These are phyloP conservation scores for Leccinum disarticulatum DNA, from an alignment of 768 basidiomycete species.

Conservation along the genomic window DNA sequence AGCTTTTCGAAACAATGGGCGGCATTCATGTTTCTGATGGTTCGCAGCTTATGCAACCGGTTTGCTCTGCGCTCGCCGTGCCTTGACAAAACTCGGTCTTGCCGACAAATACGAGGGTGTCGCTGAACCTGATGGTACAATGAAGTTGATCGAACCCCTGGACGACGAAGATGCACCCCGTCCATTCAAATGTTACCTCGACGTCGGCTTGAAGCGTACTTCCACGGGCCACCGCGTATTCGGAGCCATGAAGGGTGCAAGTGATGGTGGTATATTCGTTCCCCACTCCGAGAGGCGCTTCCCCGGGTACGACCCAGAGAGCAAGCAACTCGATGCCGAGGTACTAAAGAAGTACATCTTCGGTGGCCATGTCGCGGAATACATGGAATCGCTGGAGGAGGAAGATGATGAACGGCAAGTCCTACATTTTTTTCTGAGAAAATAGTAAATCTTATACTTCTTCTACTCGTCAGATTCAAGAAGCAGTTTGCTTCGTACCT, in stretches of 20 bases:
- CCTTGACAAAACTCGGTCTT: constrained; percentile 91
- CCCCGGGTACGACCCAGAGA: constrained; percentile 94
- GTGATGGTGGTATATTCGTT: constrained; percentile 96
- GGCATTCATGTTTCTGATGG: not conserved
- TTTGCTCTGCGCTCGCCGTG: constrained; percentile 91
- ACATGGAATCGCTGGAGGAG: constrained; percentile 99
- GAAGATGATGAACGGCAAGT: constrained; percentile 94
- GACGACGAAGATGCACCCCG: constrained; percentile 93
- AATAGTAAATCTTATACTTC: constrained; percentile 2
- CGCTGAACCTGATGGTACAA: constrained; percentile 83
- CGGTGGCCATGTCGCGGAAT: constrained; percentile 97
- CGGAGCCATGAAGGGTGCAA: constrained; percentile 98
- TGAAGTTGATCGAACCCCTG: constrained; percentile 78
- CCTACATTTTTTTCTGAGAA: not conserved
- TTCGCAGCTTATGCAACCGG: constrained; percentile 90
- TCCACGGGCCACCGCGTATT: constrained; percentile 97
- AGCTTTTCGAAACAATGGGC: constrained; percentile 14
- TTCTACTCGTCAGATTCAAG: constrained; percentile 67
- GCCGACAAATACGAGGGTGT: constrained; percentile 98
- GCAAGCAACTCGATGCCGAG: constrained; percentile 91
- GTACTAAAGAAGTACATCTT: constrained; percentile 96
- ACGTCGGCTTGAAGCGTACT: constrained; percentile 96
- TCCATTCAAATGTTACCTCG: constrained; percentile 99
- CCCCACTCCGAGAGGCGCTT: constrained; percentile 98
- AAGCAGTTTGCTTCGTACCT: constrained; percentile 97